Percentiles rank a stretch among this genome's conserved stretches.
phyloP scores from a whole-genome alignment of 495 filamentous ascomycete species.

The Penicillium silybi region DNA sequence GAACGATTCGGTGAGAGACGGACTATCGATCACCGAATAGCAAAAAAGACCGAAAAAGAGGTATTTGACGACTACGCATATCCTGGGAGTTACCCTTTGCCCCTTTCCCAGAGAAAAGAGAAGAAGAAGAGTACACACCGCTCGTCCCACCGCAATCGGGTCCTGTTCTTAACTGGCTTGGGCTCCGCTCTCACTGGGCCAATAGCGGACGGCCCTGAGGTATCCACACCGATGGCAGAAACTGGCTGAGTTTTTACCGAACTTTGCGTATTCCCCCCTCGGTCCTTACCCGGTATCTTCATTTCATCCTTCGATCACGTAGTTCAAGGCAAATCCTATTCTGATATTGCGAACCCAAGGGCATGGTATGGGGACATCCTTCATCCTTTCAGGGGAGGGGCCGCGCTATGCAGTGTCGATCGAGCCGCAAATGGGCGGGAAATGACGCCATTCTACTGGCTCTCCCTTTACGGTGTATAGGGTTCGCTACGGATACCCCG shows the following conservation, averaged over 20 bases:
- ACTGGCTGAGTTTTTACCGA: constrained; percentile 10
- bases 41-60: too few species aligned
- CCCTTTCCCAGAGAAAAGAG: background rate
- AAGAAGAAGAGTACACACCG: constrained; percentile 5
- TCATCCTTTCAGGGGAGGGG: constrained; percentile 20
- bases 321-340: too few species aligned
- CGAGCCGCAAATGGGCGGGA: constrained; percentile 26
- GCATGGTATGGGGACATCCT: constrained; percentile 9
- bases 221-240: background rate
- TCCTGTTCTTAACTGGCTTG: background rate
- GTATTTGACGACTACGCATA: background rate
- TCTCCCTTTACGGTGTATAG: constrained; percentile 2
- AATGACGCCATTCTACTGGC: constrained; percentile 24
- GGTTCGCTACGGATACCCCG: background rate
- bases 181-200: background rate
- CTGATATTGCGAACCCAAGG: background rate
- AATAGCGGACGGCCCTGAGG: background rate
- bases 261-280: constrained; percentile 10
- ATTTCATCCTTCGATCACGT: background rate
- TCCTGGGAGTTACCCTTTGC: too few species aligned
- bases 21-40: too few species aligned
- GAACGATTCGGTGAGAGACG: background rate
- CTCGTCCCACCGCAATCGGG: background rate
- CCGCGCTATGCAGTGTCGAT: constrained; percentile 40
- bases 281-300: background rate